Percentiles rank a stretch among this genome's conserved stretches.
phyloP scores from a whole-genome alignment of 495 filamentous ascomycete species.

The Penicillium macrosclerotiorum region DNA sequence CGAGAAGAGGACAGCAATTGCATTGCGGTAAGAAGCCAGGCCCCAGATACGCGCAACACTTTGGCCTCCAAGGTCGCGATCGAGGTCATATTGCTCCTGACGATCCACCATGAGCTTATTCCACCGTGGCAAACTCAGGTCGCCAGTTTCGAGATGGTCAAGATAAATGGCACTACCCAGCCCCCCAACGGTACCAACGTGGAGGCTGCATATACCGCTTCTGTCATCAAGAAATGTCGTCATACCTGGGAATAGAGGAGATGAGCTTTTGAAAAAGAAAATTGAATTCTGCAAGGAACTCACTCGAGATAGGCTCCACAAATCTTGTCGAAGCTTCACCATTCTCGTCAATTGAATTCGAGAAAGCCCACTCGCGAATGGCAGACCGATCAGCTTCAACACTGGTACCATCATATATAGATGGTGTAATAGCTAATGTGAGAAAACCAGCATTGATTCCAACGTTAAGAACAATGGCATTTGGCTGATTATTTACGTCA shows the following conservation, averaged over 20 bases:
- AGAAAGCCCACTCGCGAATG: constrained; percentile 20
- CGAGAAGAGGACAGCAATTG: constrained; percentile 41
- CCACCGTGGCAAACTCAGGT: constrained; percentile 25
- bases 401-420: constrained; percentile 13
- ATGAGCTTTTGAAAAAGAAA: too few species aligned
- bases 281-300: not conserved
- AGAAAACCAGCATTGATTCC: constrained; percentile 24
- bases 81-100: constrained; percentile 44
- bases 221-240: constrained; percentile 13
- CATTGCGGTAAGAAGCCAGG: constrained; percentile 38
- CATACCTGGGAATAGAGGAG: too few species aligned
- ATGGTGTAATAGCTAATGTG: constrained; percentile 19
- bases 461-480: constrained; percentile 17
- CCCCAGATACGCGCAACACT: constrained; percentile 50
- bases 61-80: constrained; percentile 44
- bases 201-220: constrained; percentile 16
- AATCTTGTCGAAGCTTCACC: constrained; percentile 10
- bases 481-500: constrained; percentile 22
- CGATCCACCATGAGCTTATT: constrained; percentile 28
- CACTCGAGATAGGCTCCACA: constrained; percentile 36
- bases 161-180: constrained; percentile 15
- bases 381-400: not conserved
- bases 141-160: not conserved
- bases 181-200: constrained; percentile 33
- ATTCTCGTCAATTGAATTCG: constrained; percentile 4